A percentile compares a stretch with the other conserved stretches of the same genome.
Conservation (phyloP, 768 basidiomycete genomes). For the Roridomyces roridus region DNA sequence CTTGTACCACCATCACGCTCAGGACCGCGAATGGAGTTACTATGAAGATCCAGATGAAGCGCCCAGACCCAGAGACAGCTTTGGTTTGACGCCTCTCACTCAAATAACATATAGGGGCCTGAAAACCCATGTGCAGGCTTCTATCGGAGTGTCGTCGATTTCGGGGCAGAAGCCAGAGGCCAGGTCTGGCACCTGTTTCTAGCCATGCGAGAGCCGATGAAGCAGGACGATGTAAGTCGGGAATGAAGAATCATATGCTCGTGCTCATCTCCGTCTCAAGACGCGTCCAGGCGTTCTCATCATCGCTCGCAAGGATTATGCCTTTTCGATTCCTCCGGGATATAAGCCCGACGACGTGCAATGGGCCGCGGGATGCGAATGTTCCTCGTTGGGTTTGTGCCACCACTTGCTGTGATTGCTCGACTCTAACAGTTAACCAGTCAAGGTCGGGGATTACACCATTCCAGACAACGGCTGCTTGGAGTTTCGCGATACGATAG, state of each 20-base stretch:
- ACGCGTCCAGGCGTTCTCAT: constrained; percentile 18
- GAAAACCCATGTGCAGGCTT: constrained; percentile 12
- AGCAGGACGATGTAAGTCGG: constrained; percentile 10
- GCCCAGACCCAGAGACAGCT: constrained; percentile 11
- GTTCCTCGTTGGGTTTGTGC: constrained; percentile 14
- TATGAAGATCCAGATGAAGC: constrained; percentile 9
- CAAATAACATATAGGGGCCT: background rate
- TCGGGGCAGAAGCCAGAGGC: constrained; percentile 11
- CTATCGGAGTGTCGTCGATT: constrained; percentile 22
- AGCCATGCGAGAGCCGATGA: constrained; percentile 20
- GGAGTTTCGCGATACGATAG: constrained; percentile 17
- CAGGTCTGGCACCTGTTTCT: constrained; percentile 20
- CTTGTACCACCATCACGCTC: constrained; percentile 15
- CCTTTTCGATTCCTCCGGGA: constrained; percentile 10
- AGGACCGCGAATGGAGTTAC: constrained; percentile 16
- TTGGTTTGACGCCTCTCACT: background rate
- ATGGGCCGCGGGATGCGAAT: constrained; percentile 19
- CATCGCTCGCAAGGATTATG: constrained; percentile 20
- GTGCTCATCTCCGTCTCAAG: background rate
- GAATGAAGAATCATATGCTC: background rate
- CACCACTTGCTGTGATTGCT: background rate
- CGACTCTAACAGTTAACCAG: background rate
- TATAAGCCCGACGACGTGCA: constrained; percentile 14
- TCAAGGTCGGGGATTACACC: constrained; percentile 21
- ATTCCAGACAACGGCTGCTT: constrained; percentile 20